Evolutionary conservation across 2,329 filamentous ascomycete genomes (phyloP), one percentile per base, ranked within the genome.

Genomic region (Coniella lustricola): DNA sequence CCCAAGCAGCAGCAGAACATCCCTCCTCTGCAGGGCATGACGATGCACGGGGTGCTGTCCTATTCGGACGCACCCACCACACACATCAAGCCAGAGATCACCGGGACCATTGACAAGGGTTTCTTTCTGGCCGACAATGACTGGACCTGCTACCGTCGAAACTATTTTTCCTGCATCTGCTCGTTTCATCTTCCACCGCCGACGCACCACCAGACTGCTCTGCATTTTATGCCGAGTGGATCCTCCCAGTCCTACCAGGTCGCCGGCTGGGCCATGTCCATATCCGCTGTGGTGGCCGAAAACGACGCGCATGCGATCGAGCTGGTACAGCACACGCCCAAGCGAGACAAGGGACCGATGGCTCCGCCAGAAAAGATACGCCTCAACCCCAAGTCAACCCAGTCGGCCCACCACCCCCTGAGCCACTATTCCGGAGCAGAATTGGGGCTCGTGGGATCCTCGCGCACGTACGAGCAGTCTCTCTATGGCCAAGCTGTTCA

Each of bases 101-200:
- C 83, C 25, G 87, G 87, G 32, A 84, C 81, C 58, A 89, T 95
- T 51, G 87, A 94, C 64, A 94, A 95, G 59, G 90, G 90, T 0
- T 94, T 95, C 67, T 95, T 95, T 62, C 71, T 82, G 32, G 77
- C 77, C 3, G 90, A 94, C 48, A 75, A 79, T 16, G 87, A 90
- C 58, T 95, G 89, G 89, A 95, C 90, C 0, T 95, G 90, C 68
- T 95, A 95, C 63, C 77, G 90, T 31, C 78, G 90, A 37, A 95
- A 95, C 64, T 95, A 95, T 67, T 93, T 95, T 63, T 84, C 87
- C 0, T 89, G 93, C 46, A 80, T 84, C 44, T 91, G 87, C 64
- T 87, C 85, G 3, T 95, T 84, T 66, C 77, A 76, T 12, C 69
- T 95, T 20, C 73, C 74, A 35, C 86, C 85, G 2, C 66, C 69